Conservation (phyloP, 2,329 filamentous ascomycete species). For the Epicoccum nigrum region DNA sequence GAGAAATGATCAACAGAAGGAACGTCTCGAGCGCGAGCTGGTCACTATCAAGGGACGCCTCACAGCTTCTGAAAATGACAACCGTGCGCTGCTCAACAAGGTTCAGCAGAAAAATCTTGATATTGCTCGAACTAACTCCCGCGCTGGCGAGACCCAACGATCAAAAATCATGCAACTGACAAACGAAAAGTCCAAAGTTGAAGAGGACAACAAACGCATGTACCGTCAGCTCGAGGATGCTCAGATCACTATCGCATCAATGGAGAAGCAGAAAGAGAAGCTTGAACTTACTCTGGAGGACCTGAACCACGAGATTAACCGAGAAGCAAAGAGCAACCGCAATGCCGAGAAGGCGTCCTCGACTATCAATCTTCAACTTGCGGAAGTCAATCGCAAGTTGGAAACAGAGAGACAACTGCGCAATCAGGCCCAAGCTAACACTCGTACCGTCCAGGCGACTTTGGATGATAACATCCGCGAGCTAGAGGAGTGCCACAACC, state of each 20-base stretch:
- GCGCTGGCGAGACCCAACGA: slow-evolving; percentile 82
- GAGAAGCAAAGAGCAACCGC: slow-evolving; percentile 86
- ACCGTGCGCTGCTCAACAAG: slow-evolving; percentile 92
- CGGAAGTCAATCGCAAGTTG: slow-evolving; percentile 85
- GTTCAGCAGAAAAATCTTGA: slow-evolving; percentile 96
- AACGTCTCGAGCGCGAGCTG: slow-evolving; percentile 87
- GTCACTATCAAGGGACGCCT: slow-evolving; percentile 89
- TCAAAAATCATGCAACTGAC: slow-evolving; percentile 77
- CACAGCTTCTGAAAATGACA: slow-evolving; percentile 93
- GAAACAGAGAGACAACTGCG: slow-evolving; percentile 89
- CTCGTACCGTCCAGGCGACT: slow-evolving; percentile 77
- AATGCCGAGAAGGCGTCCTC: slow-evolving; percentile 90
- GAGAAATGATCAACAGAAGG: slow-evolving; percentile 91
- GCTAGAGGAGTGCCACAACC: slow-evolving; percentile 76
- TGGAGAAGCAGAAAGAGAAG: slow-evolving; percentile 96
- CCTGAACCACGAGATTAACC: slow-evolving; percentile 86
- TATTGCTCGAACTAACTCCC: slow-evolving; percentile 87
- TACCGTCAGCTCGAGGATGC: slow-evolving; percentile 85
- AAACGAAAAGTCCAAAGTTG: slow-evolving; percentile 79
- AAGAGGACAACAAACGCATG: slow-evolving; percentile 81
- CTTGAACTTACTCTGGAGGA: slow-evolving; percentile 87
- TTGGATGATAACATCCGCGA: slow-evolving; percentile 83
- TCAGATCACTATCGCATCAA: slow-evolving; percentile 78
- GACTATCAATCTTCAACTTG: slow-evolving; percentile 78
- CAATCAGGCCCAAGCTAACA: slow-evolving; percentile 82